Percentiles rank a stretch among this genome's conserved stretches.
phyloP scores from a whole-genome alignment of 352 stramenopile genomes.

The Blastocystis sp. region DNA sequence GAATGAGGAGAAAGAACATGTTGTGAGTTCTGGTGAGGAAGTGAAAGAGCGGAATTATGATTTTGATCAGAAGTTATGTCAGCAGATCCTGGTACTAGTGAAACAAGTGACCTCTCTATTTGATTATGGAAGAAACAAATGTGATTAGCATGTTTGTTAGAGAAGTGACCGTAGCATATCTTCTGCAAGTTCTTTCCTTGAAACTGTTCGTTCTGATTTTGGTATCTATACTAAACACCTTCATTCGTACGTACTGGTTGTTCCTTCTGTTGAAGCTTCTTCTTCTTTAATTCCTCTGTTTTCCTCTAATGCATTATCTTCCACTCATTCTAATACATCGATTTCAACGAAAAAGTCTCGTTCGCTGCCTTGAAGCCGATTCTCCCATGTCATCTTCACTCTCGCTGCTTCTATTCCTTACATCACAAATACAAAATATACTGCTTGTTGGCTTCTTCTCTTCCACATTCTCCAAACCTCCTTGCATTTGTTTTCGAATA shows the following conservation, averaged over 20 bases:
- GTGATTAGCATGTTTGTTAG: constrained; percentile 31
- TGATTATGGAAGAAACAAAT: constrained; percentile 51
- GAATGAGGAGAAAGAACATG: neutral
- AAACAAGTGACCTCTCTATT: neutral
- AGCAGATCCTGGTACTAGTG: neutral
- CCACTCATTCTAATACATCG: neutral
- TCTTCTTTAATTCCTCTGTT: constrained; percentile 10
- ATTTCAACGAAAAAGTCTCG: constrained; percentile 41
- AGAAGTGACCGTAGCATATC: constrained; percentile 47
- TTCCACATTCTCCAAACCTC: neutral
- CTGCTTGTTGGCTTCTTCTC: neutral
- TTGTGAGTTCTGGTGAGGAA: neutral
- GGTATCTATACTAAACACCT: neutral
- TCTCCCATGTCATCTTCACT: constrained; percentile 57
- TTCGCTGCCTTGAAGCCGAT: neutral
- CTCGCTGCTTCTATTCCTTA: neutral
- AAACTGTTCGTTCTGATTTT: neutral
- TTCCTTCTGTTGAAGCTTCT: neutral
- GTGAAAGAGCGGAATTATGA: constrained; percentile 3
- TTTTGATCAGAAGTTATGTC: neutral
- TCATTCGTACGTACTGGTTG: neutral
- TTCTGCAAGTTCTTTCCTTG: constrained; percentile 23
- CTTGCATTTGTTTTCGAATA: constrained; percentile 30
- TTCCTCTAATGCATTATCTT: constrained; percentile 5
- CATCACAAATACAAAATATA: neutral